Evolutionary conservation across 1,284 basidiomycete genomes (phyloP), one percentile per base, ranked within the genome.

Genomic region (Ustanciosporium gigantosporum): DNA sequence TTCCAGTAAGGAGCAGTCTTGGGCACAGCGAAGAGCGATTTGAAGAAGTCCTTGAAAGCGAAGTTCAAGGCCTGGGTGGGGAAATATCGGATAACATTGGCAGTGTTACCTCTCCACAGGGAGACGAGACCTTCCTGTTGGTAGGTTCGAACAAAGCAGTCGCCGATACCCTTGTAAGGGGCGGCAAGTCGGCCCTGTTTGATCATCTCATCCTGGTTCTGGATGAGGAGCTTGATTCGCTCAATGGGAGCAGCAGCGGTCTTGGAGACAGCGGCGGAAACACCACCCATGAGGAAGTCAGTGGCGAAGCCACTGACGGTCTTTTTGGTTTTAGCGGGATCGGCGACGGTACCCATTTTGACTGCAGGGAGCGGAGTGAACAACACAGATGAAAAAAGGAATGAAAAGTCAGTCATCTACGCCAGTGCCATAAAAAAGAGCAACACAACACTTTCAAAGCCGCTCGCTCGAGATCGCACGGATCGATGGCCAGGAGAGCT

Each of bases 131-230:
- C 75, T 68, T 77, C 74, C 60, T 64, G 65, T 66, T 74, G 68
- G 74, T 75, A 74, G 60, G 74, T 78, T 56, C 76, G 74, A 53
- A 61, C 51, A 48, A 78, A 78, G 71, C 73, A 75, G 73, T 78
- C 76, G 46, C 73, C 73, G 48, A 78, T 75, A 46, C 76, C 74
- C 74, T 73, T 78, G 76, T 78, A 78, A 42, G 74, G 75, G 37
- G 59, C 36, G 36, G 76, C 58, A 41, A 78, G 74, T 65, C 76
- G 74, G 59, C 74, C 76, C 69, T 76, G 76, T 71, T 76, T 77
- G 71, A 77, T 76, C 74, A 77, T 77, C 73, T 78, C 76, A 50
- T 70, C 76, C 70, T 78, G 76, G 68, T 78, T 78, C 72, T 77
- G 76, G 74, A 77, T 70, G 35, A 77, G 70, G 49, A 76, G 76